These are phyloP conservation scores for Entomophthora muscae DNA, from an alignment of 371 early-diverging fungal species.

Conservation along the genomic window DNA sequence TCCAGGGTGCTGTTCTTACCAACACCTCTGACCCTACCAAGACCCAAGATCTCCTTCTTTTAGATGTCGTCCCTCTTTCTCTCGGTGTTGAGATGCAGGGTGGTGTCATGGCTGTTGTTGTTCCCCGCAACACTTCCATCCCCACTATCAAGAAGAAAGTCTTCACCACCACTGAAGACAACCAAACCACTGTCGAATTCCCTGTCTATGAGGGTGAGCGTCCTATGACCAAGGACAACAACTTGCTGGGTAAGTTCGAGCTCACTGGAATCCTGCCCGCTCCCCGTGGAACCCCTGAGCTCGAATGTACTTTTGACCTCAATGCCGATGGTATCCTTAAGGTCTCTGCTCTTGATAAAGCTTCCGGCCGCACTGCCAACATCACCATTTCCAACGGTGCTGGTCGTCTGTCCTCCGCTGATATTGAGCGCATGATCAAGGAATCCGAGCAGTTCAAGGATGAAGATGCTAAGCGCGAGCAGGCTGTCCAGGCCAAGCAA, in stretches of 20 bases:
- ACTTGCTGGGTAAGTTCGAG: constrained; percentile 82
- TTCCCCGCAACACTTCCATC: constrained; percentile 79
- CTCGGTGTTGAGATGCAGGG: constrained; percentile 90
- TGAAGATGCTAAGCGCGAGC: constrained; percentile 62
- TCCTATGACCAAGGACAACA: constrained; percentile 81
- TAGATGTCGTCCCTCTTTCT: constrained; percentile 82
- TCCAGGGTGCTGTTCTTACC: constrained; percentile 69
- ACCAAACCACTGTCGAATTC: constrained; percentile 83
- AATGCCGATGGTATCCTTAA: constrained; percentile 92
- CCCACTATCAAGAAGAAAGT: constrained; percentile 80
- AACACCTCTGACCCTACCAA: constrained; percentile 46
- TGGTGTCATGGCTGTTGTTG: constrained; percentile 56
- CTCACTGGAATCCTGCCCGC: constrained; percentile 73
- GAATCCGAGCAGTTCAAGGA: constrained; percentile 80
- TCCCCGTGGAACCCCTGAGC: constrained; percentile 79
- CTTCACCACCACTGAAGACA: constrained; percentile 89
- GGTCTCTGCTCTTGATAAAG: constrained; percentile 84
- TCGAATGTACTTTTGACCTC: constrained; percentile 84
- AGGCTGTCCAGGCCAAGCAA: constrained; percentile 67
- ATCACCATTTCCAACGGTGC: constrained; percentile 86
- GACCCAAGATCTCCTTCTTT: constrained; percentile 51
- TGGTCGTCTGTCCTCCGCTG: constrained; percentile 71
- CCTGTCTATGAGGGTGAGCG: constrained; percentile 89
- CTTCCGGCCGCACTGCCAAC: constrained; percentile 70
- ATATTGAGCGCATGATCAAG: constrained; percentile 77